Conservation (phyloP, 176 grass and related monocot species). For the Aegilops umbellulata region DNA sequence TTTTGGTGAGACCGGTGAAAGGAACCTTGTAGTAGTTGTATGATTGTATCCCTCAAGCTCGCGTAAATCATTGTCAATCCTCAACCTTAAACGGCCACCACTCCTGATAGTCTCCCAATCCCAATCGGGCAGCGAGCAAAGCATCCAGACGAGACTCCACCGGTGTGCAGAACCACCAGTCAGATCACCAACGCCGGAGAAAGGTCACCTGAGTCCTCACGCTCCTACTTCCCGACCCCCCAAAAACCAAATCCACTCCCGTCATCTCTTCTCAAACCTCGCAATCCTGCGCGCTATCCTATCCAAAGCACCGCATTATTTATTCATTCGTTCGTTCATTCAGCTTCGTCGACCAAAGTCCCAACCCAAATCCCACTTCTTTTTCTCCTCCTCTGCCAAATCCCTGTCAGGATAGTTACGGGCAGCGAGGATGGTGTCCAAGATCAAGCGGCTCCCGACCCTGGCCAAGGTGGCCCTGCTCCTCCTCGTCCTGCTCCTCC, state of each 20-base stretch:
- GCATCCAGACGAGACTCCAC: not conserved
- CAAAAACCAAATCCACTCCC: not conserved
- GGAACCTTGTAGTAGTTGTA: too few relatives aligned
- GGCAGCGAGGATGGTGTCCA: constrained; percentile 15
- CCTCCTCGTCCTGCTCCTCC: constrained; percentile 3
- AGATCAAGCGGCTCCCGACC: constrained; percentile 19
- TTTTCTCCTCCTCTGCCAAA: not conserved
- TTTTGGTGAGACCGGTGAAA: not conserved
- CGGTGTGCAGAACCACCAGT: not conserved
- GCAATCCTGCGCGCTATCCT: not conserved
- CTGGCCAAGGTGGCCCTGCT: constrained; percentile 22
- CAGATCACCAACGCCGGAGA: not conserved
- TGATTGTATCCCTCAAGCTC: too few relatives aligned
- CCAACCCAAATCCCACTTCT: not conserved
- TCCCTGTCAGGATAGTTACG: constrained; percentile 8
- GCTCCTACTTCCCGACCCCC: constrained; percentile 18
- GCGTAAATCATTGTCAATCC: not conserved
- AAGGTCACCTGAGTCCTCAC: constrained; percentile 7
- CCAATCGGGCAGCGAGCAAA: not conserved
- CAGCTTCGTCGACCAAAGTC: not conserved
- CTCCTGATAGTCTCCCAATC: too few relatives aligned
- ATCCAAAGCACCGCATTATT: not conserved
- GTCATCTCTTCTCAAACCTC: not conserved
- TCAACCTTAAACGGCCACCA: not conserved
- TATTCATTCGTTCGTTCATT: not conserved